Evolutionary conservation across 306 rosid genomes (phyloP).

Genomic region (Corylus americana): DNA sequence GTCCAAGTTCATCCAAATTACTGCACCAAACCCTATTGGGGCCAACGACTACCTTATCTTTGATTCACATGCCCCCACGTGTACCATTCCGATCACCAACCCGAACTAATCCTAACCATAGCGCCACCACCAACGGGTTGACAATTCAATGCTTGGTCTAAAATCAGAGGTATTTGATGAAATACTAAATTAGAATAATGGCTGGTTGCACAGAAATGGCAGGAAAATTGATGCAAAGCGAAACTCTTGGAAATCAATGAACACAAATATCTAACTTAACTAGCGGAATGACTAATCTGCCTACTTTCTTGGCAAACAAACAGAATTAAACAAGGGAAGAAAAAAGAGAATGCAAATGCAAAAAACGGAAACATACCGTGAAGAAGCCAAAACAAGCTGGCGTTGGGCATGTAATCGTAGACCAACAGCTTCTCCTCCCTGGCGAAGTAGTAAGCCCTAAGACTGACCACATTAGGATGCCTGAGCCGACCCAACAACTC

Average conservation of each 20-base stretch:
- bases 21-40: slow-evolving; percentile 9
- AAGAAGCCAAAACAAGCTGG: slow-evolving; percentile 80
- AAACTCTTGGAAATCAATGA: neutral
- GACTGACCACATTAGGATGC: slow-evolving; percentile 54
- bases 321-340: neutral
- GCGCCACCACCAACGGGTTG: neutral
- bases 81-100: neutral
- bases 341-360: neutral
- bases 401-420: slow-evolving; percentile 80
- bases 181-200: neutral
- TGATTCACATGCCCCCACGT: slow-evolving; percentile 19
- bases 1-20: slow-evolving; percentile 22
- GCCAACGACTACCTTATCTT: slow-evolving; percentile 4
- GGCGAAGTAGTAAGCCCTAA: slow-evolving; percentile 80
- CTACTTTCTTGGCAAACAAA: slow-evolving; percentile 5
- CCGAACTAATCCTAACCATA: neutral
- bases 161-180: neutral
- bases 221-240: slow-evolving; percentile 4
- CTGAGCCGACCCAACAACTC: slow-evolving; percentile 59
- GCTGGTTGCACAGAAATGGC: slow-evolving; percentile 25
- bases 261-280: neutral
- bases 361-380: slow-evolving; percentile 53
- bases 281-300: neutral
- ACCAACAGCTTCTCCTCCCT: slow-evolving; percentile 78
- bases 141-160: neutral